These are phyloP conservation scores for Naganishia cerealis DNA, from an alignment of 1,284 basidiomycete genomes.

Conservation along the genomic window DNA sequence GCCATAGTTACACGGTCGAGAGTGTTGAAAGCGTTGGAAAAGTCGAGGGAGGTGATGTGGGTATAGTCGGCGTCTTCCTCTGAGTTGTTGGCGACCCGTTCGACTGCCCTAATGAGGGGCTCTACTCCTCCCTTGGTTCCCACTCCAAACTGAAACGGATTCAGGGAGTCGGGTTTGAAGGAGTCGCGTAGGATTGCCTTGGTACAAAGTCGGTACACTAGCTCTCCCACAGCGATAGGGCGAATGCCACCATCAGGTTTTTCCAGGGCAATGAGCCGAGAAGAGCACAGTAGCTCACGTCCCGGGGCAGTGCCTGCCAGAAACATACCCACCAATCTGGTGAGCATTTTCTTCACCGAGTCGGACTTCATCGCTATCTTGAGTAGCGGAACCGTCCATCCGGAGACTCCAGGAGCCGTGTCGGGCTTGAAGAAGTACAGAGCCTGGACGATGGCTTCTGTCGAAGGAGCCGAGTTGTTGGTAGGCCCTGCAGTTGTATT, in stretches of 20 bases:
- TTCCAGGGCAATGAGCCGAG: neutral
- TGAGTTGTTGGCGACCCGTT: neutral
- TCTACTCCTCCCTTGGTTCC: slow-evolving; percentile 37
- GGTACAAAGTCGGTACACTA: slow-evolving; percentile 4
- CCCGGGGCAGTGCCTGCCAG: neutral
- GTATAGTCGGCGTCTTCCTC: neutral
- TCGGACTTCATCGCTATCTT: neutral
- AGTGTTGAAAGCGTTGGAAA: slow-evolving; percentile 36
- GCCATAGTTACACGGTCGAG: slow-evolving; percentile 18
- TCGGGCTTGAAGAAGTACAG: neutral
- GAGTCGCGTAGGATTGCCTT: neutral
- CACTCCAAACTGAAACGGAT: slow-evolving; percentile 36
- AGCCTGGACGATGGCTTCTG: neutral
- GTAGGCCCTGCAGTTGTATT: neutral
- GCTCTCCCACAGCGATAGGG: slow-evolving; percentile 2
- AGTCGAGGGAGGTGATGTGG: slow-evolving; percentile 32
- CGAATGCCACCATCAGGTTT: slow-evolving; percentile 1
- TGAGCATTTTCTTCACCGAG: neutral
- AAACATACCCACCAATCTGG: neutral
- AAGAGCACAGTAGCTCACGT: neutral
- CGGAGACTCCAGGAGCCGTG: slow-evolving; percentile 5
- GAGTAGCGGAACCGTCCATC: slow-evolving; percentile 24
- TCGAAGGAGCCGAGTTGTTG: neutral
- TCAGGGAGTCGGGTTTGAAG: slow-evolving; percentile 23
- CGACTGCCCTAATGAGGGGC: slow-evolving; percentile 26